phyloP scores from a whole-genome alignment of 2,329 filamentous ascomycete genomes.

The Thielaviopsis cerberus region DNA sequence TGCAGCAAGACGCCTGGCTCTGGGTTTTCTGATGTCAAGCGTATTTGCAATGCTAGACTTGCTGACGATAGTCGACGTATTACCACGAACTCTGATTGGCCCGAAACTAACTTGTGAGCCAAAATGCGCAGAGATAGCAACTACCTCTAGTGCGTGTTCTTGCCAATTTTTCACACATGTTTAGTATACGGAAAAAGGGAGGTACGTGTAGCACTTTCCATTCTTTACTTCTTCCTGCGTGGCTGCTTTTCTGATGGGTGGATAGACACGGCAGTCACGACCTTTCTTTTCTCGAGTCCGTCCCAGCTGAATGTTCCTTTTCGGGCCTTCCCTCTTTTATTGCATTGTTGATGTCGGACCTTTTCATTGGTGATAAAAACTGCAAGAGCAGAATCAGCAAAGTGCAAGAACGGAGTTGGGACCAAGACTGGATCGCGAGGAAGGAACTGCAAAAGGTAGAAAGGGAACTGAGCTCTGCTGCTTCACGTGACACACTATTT shows the following conservation, averaged over 20 bases:
- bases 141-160: not conserved
- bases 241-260: not conserved
- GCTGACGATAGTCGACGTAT: not conserved
- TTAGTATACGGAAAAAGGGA: not conserved
- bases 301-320: not conserved
- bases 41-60: not conserved
- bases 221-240: not conserved
- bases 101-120: not conserved
- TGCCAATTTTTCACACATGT: not conserved
- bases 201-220: no score
- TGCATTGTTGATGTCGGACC: not conserved
- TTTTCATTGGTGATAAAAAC: not conserved
- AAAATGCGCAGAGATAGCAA: not conserved
- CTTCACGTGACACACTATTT: not conserved
- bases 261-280: not conserved
- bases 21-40: not conserved
- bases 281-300: not conserved
- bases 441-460: not conserved
- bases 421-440: not conserved
- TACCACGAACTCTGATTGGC: not conserved
- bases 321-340: not conserved
- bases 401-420: not conserved
- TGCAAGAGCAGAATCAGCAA: no score
- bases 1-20: not conserved
- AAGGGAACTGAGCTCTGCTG: not conserved